These are phyloP conservation scores for Dentipellis fragilis DNA, from an alignment of 768 basidiomycete genomes.

Conservation along the genomic window DNA sequence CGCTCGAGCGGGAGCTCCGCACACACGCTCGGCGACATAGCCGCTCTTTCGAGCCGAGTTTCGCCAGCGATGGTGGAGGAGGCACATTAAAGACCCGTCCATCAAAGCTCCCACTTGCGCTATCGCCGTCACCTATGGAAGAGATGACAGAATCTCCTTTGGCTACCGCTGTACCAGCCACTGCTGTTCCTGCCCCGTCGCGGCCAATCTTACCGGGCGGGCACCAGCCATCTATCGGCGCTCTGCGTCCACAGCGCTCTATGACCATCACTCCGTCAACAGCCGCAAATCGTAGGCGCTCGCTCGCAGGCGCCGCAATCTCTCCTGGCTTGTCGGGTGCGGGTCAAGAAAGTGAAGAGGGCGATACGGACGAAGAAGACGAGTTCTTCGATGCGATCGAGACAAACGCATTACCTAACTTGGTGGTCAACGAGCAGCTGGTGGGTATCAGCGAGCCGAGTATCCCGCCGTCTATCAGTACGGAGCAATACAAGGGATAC, in stretches of 20 bases:
- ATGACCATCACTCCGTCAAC: background rate
- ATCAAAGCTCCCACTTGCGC: slow-evolving; percentile 5
- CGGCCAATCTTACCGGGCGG: background rate
- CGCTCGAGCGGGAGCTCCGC: slow-evolving; percentile 70
- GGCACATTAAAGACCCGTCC: slow-evolving; percentile 14
- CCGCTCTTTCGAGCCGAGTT: slow-evolving; percentile 19
- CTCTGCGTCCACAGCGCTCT: background rate
- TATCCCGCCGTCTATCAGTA: slow-evolving; percentile 26
- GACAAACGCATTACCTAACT: slow-evolving; percentile 62
- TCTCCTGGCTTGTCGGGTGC: background rate
- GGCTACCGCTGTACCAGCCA: slow-evolving; percentile 4
- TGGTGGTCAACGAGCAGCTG: slow-evolving; percentile 60
- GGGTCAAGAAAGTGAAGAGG: slow-evolving; percentile 21
- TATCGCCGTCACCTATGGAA: slow-evolving; percentile 7
- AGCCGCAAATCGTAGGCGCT: slow-evolving; percentile 3
- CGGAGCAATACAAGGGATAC: slow-evolving; percentile 59
- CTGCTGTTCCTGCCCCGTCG: background rate
- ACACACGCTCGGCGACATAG: slow-evolving; percentile 51
- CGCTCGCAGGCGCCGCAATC: slow-evolving; percentile 1
- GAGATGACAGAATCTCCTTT: background rate
- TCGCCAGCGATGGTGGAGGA: slow-evolving; percentile 16
- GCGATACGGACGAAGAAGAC: slow-evolving; percentile 75
- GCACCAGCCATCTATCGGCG: background rate
- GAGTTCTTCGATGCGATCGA: slow-evolving; percentile 99
- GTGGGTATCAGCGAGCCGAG: slow-evolving; percentile 29